Evolutionary conservation across 2,329 filamentous ascomycete genomes (phyloP), one percentile per base, ranked within the genome.

Genomic region (Colletotrichum tabaci): DNA sequence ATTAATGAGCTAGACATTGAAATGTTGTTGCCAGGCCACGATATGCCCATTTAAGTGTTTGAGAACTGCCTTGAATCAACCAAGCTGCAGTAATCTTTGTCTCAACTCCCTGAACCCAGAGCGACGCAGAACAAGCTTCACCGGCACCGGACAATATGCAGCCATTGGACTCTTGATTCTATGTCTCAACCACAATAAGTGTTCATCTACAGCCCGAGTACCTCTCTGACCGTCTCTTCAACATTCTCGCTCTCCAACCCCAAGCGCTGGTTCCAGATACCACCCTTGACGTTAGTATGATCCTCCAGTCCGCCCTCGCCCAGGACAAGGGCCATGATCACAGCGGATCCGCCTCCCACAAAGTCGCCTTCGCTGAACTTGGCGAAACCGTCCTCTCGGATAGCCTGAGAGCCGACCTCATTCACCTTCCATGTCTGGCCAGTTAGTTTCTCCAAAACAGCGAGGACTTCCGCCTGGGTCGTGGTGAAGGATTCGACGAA

Each of bases 391-490:
- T 64, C 15, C 35, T 26, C 6, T n/a, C 61, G 23, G 18, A 55
- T 18, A 10, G 10, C 38, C 10, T 53, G 13, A 5, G 61, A 64
- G 16, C 30, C 18, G 12, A 53, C 49, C n/a, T 64, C 9, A 1
- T 42, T n/a, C 3, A 26, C 38, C 13, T 64, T 57, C 60, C 60
- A 68, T 3, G 50, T 26, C 44, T 64, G 18, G 2, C 66, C 52
- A 9, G 42, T 52, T 1, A 47, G 1, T 52, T 47, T 67, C 21
- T 66, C 9, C 16, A 66, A 26, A n/a, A 44, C 55, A 8, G 46
- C 38, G 1, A 89, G 74, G 2, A 90, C 77, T 55, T 88, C 81
- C 2, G 82, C 82, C 77, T 89, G 88, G 1, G 82, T 84, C 0
- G 83, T 83, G 18, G 82, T 82, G 68, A 88, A 85, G 7, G 84